A percentile compares a stretch with the other conserved stretches of the same genome.
These are phyloP conservation scores for Colletotrichum musae DNA, from an alignment of 2,329 filamentous ascomycete genomes.

Conservation along the genomic window DNA sequence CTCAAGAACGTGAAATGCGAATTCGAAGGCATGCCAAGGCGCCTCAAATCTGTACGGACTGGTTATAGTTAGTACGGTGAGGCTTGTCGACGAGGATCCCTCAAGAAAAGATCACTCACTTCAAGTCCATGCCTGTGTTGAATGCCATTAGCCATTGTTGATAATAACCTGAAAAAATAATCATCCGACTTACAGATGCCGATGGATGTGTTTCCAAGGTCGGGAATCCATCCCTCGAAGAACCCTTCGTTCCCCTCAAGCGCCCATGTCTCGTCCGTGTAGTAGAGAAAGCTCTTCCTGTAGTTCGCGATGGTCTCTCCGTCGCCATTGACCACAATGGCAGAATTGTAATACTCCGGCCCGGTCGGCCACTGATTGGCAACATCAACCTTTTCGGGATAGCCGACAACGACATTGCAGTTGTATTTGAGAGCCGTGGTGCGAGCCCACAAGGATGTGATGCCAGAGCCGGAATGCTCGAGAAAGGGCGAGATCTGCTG, in stretches of 20 bases:
- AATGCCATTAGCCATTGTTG: not conserved
- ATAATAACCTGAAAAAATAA: no score
- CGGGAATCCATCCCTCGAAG: constrained; percentile 56
- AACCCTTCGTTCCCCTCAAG: constrained; percentile 65
- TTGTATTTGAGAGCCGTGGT: constrained; percentile 75
- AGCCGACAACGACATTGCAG: constrained; percentile 79
- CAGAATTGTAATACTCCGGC: constrained; percentile 69
- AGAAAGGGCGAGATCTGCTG: constrained; percentile 78
- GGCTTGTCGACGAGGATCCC: no score
- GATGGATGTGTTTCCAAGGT: constrained; percentile 63
- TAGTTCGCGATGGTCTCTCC: constrained; percentile 75
- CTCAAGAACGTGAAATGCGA: constrained; percentile 70
- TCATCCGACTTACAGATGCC: constrained; percentile 70
- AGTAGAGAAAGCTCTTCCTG: constrained; percentile 70
- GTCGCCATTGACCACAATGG: constrained; percentile 68
- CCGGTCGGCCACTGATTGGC: constrained; percentile 63
- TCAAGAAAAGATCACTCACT: no score
- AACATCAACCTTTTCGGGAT: constrained; percentile 77
- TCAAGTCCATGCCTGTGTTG: constrained; percentile 67
- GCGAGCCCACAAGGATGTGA: constrained; percentile 80
- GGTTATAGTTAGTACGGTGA: not conserved
- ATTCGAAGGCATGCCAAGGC: constrained; percentile 57
- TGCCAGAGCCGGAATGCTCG: constrained; percentile 76
- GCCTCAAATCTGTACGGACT: constrained; percentile 57
- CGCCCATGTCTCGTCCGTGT: constrained; percentile 72